Base-by-base conservation (phyloP, 192 early-diverging fungal genomes). In the Coemansia sp. region DNA sequence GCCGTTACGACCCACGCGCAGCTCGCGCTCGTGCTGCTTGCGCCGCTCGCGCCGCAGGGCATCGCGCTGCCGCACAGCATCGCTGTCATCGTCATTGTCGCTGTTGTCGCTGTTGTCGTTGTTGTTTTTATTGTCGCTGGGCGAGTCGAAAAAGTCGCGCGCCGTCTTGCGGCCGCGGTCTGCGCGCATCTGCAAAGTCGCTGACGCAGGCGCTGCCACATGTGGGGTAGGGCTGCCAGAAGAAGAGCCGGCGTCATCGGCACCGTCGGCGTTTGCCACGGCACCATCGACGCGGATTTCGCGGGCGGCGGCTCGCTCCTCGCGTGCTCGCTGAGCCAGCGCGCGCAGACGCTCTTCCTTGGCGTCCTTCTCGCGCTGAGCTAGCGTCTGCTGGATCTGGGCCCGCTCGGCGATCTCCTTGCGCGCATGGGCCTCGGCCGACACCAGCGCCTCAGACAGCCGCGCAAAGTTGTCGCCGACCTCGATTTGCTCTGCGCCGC, bases 401-500 rank as follows among this genome's bases (percentile, higher is more conserved):
- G 86, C 88, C 47, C 97, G 88, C 69, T 96, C 89, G 60, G 88
- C 80, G 11, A 99, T 95, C 74, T 98, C 95, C 42, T 93, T 91
- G 32, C 95, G 88, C 22, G 95, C 94, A 66, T 97, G 93, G 14
- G 91, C 84, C 62, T 98, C 93, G 16, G 95, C 95, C 49, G 95
- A 87, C 30, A 85, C 90, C 28, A 99, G 83, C 1, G 97, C 95
- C 70, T 99, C 95, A 3, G 95, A 88, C 9, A 99, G 83, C 64
- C 91, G 93, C 19, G 95, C 93, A 86, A 99, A 99, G 59, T 95
- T 94, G 67, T 99, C 93, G 72, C 93, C 95, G 55, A 99, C 93
- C 8, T 78, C 58, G 11, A 90, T 83, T 55, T 97, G 91, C 82
- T 98, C 93, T 27, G 95, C 64, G 18, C 97, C 97, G 56, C 95